A percentile compares a stretch with the other conserved stretches of the same genome.
Conservation (phyloP, 1,284 basidiomycete genomes). For the Leccinum griseonigrum region DNA sequence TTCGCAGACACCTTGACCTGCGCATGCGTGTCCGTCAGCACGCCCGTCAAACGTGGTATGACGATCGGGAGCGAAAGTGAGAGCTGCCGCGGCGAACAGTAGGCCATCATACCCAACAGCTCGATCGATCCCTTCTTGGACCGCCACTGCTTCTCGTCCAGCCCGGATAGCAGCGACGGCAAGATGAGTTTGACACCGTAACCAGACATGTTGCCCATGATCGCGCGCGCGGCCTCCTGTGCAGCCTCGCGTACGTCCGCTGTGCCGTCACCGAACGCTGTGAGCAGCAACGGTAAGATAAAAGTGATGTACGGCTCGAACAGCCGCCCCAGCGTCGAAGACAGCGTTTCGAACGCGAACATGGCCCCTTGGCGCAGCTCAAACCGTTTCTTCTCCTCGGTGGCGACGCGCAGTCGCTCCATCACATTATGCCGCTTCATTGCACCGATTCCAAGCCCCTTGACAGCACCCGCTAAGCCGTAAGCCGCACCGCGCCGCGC, state of each 20-base stretch:
- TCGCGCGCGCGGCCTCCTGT: constrained; percentile 88
- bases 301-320: constrained; percentile 95
- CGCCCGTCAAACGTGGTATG: constrained; percentile 92
- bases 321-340: constrained; percentile 79
- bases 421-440: constrained; percentile 87
- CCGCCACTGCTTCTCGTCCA: constrained; percentile 99
- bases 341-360: constrained; percentile 94
- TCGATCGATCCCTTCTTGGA: constrained; percentile 99
- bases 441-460: constrained; percentile 83
- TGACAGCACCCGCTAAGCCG: constrained; percentile 90
- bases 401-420: constrained; percentile 68
- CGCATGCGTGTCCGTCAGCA: constrained; percentile 96
- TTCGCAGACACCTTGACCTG: constrained; percentile 95
- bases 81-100: constrained; percentile 94
- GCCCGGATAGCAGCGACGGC: constrained; percentile 84
- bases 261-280: constrained; percentile 88
- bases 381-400: constrained; percentile 88
- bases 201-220: constrained; percentile 95
- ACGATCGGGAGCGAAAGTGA: constrained; percentile 95
- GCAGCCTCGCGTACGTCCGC: constrained; percentile 94
- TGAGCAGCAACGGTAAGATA: constrained; percentile 84
- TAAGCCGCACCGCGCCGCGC: constrained; percentile 93
- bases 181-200: constrained; percentile 96
- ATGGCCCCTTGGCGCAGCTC: constrained; percentile 92
- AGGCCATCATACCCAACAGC: constrained; percentile 98